A percentile compares a stretch with the other conserved stretches of the same genome.
Conservation (phyloP, 768 basidiomycete genomes). For the Naematelia encephala region DNA sequence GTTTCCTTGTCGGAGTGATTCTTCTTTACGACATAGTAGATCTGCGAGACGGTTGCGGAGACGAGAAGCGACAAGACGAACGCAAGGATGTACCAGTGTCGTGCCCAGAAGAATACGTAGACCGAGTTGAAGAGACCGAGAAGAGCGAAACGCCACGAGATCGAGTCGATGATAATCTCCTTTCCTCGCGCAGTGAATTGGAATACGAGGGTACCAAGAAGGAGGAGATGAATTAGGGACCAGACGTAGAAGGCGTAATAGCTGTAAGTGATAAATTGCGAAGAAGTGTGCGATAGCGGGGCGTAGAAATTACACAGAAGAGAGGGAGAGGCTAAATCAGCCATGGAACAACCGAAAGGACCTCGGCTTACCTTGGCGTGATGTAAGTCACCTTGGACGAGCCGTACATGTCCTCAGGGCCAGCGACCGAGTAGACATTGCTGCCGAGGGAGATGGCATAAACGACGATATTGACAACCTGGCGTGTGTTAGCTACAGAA, state of each 20-base stretch:
- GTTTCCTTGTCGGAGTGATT: constrained; percentile 69
- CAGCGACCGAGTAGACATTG: constrained; percentile 80
- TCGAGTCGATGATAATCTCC: constrained; percentile 73
- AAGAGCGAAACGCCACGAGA: constrained; percentile 88
- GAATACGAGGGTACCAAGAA: constrained; percentile 78
- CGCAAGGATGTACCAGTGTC: constrained; percentile 66
- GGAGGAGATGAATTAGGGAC: constrained; percentile 83
- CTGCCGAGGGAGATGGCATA: constrained; percentile 75
- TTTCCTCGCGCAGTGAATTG: constrained; percentile 60
- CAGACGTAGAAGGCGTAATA: constrained; percentile 51
- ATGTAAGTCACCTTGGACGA: constrained; percentile 64
- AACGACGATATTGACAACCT: constrained; percentile 70
- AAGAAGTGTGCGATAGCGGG: background rate
- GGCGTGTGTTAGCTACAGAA: background rate
- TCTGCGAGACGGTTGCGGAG: constrained; percentile 74
- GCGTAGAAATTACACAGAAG: background rate
- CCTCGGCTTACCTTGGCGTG: constrained; percentile 69
- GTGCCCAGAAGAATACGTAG: constrained; percentile 84
- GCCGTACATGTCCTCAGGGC: constrained; percentile 57
- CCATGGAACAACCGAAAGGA: background rate
- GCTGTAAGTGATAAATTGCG: background rate
- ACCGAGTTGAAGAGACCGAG: constrained; percentile 81
- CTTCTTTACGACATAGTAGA: constrained; percentile 86
- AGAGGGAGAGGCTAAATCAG: background rate
- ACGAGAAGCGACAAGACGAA: constrained; percentile 87